Base-by-base conservation (phyloP, 2,329 filamentous ascomycete genomes). In the Atkinsonella hypoxylon region DNA sequence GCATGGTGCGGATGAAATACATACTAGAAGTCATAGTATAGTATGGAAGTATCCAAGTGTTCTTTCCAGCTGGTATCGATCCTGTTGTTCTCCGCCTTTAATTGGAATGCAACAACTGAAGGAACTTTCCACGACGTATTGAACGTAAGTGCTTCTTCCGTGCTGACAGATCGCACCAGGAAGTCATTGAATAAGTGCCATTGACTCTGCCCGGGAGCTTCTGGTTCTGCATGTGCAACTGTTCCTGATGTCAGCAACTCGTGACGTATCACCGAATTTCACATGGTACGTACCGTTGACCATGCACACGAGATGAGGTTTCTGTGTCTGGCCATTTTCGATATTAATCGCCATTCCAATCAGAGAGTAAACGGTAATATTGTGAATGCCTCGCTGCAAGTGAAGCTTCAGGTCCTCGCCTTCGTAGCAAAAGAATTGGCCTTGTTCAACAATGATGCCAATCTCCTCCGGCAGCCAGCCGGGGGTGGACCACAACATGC, bases 151-250 rank as follows among this genome's bases (percentile, higher is more conserved):
- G 91, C 94, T 63, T 98, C 91, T 54, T 89, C 83, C 30, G 80
- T 78, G 32, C 83, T 80, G 15, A 95, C 80, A 10, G 85, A 82
- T 12, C 87, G 81, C 20, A 98, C 94, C 36, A 95, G 70, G 61
- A 98, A 98, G 67, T 98, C 93, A 59, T 98, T 98, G 71, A 98
- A 96, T 1, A 98, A 70, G 67, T 97, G 89, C 94, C 94, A 98
- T 58, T 85, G 83, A 60, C 80, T 84, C 55, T 81, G 76, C 3
- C 71, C 72, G 1, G 80, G 75, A 0, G 77, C 64, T 41, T 78
- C 73, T 0, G 75, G 72, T 50, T 81, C 79, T 0, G 86, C 81
- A 48, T 88, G 81, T 12, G 79, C 78, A 51, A 86, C 83, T 85
- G 50, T 15, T 26, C 18, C 34, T 6, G 38, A 39, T 49, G 34